These are phyloP conservation scores for Diaporthe batatas DNA, from an alignment of 2,329 filamentous ascomycete species.

Conservation along the genomic window DNA sequence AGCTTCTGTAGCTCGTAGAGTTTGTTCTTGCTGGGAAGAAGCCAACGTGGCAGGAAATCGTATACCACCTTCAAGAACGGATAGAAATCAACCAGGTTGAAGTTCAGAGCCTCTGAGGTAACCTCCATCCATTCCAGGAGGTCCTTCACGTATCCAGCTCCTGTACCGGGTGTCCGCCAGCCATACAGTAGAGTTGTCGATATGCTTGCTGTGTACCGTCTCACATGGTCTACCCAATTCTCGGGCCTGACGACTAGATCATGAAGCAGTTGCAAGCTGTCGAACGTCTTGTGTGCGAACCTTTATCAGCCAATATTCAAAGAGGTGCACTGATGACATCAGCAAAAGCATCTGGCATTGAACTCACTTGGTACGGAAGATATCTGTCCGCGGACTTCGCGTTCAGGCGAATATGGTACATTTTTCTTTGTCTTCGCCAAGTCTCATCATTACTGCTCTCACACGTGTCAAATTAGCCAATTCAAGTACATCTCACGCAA, in stretches of 20 bases:
- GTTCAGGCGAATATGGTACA: slow-evolving; percentile 12
- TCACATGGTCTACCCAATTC: slow-evolving; percentile 1
- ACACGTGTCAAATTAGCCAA: too few species aligned
- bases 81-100: slow-evolving; percentile 20
- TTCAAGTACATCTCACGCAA: background rate
- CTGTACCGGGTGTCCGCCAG: slow-evolving; percentile 16
- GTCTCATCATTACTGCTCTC: slow-evolving; percentile 15
- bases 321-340: too few species aligned
- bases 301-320: too few species aligned
- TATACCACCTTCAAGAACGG: slow-evolving; percentile 7
- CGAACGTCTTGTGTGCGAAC: background rate
- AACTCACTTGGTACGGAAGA: slow-evolving; percentile 17
- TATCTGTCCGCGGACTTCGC: slow-evolving; percentile 6
- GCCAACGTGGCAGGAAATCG: background rate
- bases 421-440: slow-evolving; percentile 19
- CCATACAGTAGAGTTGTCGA: slow-evolving; percentile 3
- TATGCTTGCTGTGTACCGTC: slow-evolving; percentile 8
- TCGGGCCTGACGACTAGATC: background rate
- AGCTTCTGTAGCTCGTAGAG: background rate
- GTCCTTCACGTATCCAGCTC: slow-evolving; percentile 6
- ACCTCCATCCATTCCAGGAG: slow-evolving; percentile 10
- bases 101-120: slow-evolving; percentile 10
- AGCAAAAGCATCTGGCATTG: too few species aligned
- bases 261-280: slow-evolving; percentile 6
- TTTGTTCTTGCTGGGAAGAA: slow-evolving; percentile 6